A percentile compares a stretch with the other conserved stretches of the same genome.
Evolutionary conservation across 768 basidiomycete species (phyloP).

Genomic region (Mycena belliarum): DNA sequence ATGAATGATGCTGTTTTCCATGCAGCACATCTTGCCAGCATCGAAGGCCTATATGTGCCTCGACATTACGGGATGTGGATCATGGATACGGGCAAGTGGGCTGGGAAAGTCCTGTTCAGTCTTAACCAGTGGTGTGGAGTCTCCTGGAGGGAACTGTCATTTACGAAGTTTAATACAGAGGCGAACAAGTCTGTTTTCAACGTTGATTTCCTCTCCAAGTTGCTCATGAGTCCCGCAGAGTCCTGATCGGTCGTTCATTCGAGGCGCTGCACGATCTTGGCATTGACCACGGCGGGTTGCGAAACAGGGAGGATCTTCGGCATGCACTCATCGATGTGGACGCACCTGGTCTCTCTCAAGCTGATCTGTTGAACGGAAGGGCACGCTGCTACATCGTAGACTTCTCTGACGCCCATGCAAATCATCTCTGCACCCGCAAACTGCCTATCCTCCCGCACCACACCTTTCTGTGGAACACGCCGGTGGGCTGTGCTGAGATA

Average conservation of each 20-base stretch:
- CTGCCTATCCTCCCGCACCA: constrained; percentile 1
- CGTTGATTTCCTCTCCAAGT: background rate
- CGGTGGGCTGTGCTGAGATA: background rate
- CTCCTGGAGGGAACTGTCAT: constrained; percentile 1
- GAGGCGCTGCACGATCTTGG: constrained; percentile 5
- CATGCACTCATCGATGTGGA: background rate
- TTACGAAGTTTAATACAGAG: background rate
- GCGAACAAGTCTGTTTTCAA: background rate
- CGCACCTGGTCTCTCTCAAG: background rate
- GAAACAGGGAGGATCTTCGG: background rate
- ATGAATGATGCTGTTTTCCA: constrained; percentile 11
- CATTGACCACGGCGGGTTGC: background rate
- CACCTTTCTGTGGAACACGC: background rate
- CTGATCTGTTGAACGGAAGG: background rate
- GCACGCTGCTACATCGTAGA: constrained; percentile 3
- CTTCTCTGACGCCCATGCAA: background rate
- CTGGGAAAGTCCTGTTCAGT: constrained; percentile 7
- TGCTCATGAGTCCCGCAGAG: background rate
- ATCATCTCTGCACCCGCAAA: background rate
- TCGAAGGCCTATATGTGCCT: background rate
- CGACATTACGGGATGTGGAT: constrained; percentile 11
- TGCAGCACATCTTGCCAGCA: background rate
- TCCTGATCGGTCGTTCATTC: constrained; percentile 6
- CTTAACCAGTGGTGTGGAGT: constrained; percentile 6
- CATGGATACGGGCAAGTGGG: constrained; percentile 7